Conservation (phyloP, 805 yeast genomes). For the Wickerhamomyces mucosus region DNA sequence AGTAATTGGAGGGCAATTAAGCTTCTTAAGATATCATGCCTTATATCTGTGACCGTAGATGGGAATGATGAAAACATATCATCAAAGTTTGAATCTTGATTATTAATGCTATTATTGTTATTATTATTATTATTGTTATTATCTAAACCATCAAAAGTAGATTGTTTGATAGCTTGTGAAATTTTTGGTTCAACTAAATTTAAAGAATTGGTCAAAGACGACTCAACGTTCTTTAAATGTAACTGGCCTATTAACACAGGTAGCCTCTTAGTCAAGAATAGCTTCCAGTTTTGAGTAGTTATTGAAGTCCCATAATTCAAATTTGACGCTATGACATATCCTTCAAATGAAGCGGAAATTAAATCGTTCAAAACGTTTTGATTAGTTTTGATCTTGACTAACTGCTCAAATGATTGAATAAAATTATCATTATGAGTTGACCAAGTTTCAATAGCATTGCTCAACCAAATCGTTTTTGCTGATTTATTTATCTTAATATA, state of each 20-base stretch:
- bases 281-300: conserved; percentile 32
- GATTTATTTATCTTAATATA: conserved; percentile 16
- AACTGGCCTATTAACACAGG: conserved; percentile 34
- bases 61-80: conserved; percentile 45
- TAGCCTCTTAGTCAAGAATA: conserved; percentile 35
- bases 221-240: conserved; percentile 19
- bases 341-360: conserved; percentile 34
- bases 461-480: conserved; percentile 26
- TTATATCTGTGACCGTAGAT: conserved; percentile 34
- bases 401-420: conserved; percentile 22
- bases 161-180: conserved; percentile 19
- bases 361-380: conserved; percentile 27
- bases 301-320: conserved; percentile 24
- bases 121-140: not conserved
- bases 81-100: conserved; percentile 22
- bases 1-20: conserved; percentile 32
- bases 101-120: not conserved
- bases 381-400: conserved; percentile 22
- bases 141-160: conserved; percentile 9
- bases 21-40: conserved; percentile 41
- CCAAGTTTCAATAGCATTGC: conserved; percentile 28
- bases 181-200: conserved; percentile 26
- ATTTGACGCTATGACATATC: conserved; percentile 28
- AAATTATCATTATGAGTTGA: conserved; percentile 20
- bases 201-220: conserved; percentile 21